Evolutionary conservation across 805 yeast species (phyloP), one percentile per base, ranked within the genome.

Genomic region (Clavispora santaluciae): DNA sequence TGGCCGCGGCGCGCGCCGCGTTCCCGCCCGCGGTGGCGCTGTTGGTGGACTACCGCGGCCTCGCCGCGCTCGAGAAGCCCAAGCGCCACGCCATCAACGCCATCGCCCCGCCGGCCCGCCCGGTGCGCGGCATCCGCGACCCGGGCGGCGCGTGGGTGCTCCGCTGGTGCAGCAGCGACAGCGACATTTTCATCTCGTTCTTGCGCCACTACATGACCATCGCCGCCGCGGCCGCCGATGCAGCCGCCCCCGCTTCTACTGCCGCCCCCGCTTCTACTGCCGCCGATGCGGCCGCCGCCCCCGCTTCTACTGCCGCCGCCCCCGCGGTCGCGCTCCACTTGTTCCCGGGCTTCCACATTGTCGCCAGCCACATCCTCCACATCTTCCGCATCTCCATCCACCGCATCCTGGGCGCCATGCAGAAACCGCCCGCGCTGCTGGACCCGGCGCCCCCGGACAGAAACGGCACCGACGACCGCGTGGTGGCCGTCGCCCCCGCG

Each of bases 131-230:
- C 6, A 75, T 79, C 35, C 54, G 66, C 11, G 81, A 81, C 44
- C 79, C 85, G 7, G 72, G 64, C 43, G 86, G 83, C 5, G 53
- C 68, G 20, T 81, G 87, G 87, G 81, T 78, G 8, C 63, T 71
- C 42, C 64, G 79, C 48, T 81, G 86, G 86, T 67, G 73, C 40
- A 63, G 70, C 38, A 61, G 73, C 42, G 83, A 78, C 45, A 66
- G 78, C 40, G 81, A 78, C 49, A 61, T 81, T 2, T 81, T 81
- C 58, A 70, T 73, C 44, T 76, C 85, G 1, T 81, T 81, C 46
- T 62, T 80, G 36, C 72, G 82, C 44, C 86, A 81, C 55, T 81
- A 78, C 51, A 54, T 78, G 13, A 54, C 48, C 15, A 52, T 73
- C 6, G 33, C 55, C 5, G 48, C 51, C 23, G 38, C 40, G 5